Conservation (phyloP, 2,329 filamentous ascomycete species). For the Apiospora hydei region DNA sequence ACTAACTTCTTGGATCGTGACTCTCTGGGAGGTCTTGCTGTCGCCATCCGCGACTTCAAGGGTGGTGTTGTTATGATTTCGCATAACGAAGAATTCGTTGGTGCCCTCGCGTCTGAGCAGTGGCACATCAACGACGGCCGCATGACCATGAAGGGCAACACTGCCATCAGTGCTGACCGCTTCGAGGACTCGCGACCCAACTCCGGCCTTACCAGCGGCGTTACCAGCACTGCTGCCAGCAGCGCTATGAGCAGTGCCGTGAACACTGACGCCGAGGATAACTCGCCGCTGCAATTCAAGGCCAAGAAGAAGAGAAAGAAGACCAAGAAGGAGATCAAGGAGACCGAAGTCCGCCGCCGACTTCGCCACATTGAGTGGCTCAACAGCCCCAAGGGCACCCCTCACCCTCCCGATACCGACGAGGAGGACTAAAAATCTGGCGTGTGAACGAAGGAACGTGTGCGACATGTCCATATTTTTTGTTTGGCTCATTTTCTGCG, state of each 20-base stretch:
- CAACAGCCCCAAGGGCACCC: slow-evolving; percentile 85
- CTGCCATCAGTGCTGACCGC: slow-evolving; percentile 77
- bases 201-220: slow-evolving; percentile 60
- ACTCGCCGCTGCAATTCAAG: slow-evolving; percentile 83
- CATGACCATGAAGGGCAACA: slow-evolving; percentile 82
- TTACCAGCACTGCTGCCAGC: slow-evolving; percentile 61
- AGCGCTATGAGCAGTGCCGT: slow-evolving; percentile 68
- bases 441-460: background rate
- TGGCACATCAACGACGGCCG: slow-evolving; percentile 92
- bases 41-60: slow-evolving; percentile 97
- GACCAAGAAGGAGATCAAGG: slow-evolving; percentile 96
- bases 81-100: slow-evolving; percentile 99
- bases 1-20: slow-evolving; percentile 99
- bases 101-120: slow-evolving; percentile 93
- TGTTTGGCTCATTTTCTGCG: background rate
- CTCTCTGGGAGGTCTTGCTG: slow-evolving; percentile 94
- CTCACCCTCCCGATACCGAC: slow-evolving; percentile 78
- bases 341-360: slow-evolving; percentile 84
- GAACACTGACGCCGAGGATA: slow-evolving; percentile 86
- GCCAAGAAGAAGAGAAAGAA: slow-evolving; percentile 97
- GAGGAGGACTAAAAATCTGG: slow-evolving; percentile 64
- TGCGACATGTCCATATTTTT: background rate
- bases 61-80: slow-evolving; percentile 99
- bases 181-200: slow-evolving; percentile 84
- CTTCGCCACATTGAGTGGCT: slow-evolving; percentile 87